Percentiles rank a stretch among this genome's conserved stretches.
phyloP scores from a whole-genome alignment of 1,139 yeast genomes.

The Yamadazyma friedrichii region DNA sequence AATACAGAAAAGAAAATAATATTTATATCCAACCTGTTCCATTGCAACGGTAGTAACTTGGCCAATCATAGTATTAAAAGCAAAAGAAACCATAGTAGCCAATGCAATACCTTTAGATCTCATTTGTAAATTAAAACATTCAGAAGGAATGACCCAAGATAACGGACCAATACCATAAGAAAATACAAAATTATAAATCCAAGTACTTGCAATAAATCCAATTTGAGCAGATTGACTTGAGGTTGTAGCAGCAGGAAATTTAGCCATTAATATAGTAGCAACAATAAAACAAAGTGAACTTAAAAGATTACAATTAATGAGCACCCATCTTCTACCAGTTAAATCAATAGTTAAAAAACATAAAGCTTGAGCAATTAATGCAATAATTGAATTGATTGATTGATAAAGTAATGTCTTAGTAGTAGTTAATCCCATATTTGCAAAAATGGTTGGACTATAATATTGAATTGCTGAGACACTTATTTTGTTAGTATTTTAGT shows the following conservation, averaged over 20 bases:
- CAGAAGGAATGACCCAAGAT: constrained; percentile 26
- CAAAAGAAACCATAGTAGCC: constrained; percentile 25
- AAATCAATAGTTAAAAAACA: constrained; percentile 34
- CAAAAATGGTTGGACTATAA: constrained; percentile 44
- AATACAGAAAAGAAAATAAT: constrained; percentile 17
- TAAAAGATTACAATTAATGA: constrained; percentile 12
- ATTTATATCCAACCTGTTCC: constrained; percentile 17
- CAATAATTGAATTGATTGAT: constrained; percentile 57
- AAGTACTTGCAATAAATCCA: constrained; percentile 33
- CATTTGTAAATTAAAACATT: constrained; percentile 23
- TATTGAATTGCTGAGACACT: constrained; percentile 73
- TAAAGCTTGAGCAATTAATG: constrained; percentile 25
- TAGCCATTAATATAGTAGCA: constrained; percentile 47
- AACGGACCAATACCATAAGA: constrained; percentile 34
- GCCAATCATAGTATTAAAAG: constrained; percentile 37
- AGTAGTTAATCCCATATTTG: constrained; percentile 18
- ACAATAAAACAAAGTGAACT: constrained; percentile 21
- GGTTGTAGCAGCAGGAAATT: constrained; percentile 16
- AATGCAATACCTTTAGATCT: constrained; percentile 32
- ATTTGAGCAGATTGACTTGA: constrained; percentile 16
- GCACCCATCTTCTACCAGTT: constrained; percentile 18
- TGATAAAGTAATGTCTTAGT: constrained; percentile 29
- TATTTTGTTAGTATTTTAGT: constrained; percentile 20
- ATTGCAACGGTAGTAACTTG: constrained; percentile 35
- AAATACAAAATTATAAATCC: constrained; percentile 29